phyloP scores from a whole-genome alignment of 1,139 yeast species.

The Kodamaea alishanica region DNA sequence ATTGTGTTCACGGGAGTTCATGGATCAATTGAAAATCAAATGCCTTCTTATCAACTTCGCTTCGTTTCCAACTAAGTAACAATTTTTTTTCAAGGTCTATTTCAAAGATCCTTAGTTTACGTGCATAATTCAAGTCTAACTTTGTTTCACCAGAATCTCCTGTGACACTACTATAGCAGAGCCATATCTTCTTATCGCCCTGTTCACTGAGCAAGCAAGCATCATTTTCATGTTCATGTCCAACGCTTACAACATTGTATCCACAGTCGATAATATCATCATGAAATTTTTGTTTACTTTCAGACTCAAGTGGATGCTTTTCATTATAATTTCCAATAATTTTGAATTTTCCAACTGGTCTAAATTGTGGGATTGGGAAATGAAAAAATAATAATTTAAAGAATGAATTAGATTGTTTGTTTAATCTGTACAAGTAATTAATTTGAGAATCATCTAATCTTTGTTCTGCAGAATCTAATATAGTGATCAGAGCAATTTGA shows the following conservation, averaged over 20 bases:
- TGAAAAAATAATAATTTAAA: conserved; percentile 46
- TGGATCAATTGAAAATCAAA: conserved; percentile 36
- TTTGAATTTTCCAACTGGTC: conserved; percentile 47
- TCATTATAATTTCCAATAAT: conserved; percentile 49
- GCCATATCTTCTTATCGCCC: conserved; percentile 28
- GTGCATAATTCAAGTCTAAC: conserved; percentile 22
- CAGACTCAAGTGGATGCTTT: conserved; percentile 36
- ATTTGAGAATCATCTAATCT: conserved; percentile 32
- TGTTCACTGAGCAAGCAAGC: conserved; percentile 36
- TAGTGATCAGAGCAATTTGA: conserved; percentile 27
- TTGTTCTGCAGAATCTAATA: conserved; percentile 33
- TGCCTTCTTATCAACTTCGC: conserved; percentile 24
- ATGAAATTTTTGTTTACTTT: conserved; percentile 31
- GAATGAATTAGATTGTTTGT: conserved; percentile 10
- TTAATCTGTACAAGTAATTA: conserved; percentile 15
- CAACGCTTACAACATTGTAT: conserved; percentile 47
- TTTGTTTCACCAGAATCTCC: conserved; percentile 37
- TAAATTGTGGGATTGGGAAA: conserved; percentile 49
- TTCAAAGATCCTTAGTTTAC: conserved; percentile 38
- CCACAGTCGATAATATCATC: conserved; percentile 38
- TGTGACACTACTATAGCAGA: conserved; percentile 39
- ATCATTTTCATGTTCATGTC: conserved; percentile 56
- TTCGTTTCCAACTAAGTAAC: conserved; percentile 41
- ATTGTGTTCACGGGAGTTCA: conserved; percentile 4
- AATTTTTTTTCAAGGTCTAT: conserved; percentile 24